phyloP scores from a whole-genome alignment of 345 rosid species.

The Aurinia saxatilis region DNA sequence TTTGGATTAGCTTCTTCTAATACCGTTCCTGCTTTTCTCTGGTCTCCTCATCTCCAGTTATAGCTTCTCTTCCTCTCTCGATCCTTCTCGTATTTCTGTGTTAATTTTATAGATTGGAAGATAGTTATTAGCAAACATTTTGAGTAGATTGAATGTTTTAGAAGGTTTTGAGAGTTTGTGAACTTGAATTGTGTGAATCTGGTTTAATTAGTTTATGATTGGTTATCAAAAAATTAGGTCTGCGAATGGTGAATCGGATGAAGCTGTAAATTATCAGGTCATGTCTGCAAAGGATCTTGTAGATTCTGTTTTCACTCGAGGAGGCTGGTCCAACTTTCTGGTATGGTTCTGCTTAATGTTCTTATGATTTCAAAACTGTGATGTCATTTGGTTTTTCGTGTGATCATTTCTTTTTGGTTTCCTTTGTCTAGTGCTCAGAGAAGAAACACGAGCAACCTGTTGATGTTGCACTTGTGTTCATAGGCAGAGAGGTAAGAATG shows the following conservation, averaged over 20 bases:
- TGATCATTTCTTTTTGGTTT: background rate
- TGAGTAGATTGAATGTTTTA: too few relatives aligned
- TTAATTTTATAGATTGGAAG: background rate
- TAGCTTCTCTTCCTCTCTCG: background rate
- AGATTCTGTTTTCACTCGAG: slow-evolving; percentile 50
- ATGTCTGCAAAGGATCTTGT: slow-evolving; percentile 70
- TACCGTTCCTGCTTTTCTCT: slow-evolving; percentile 71
- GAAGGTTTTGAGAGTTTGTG: too few relatives aligned
- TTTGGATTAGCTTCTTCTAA: slow-evolving; percentile 35
- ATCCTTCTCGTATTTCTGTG: background rate
- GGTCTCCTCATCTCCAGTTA: slow-evolving; percentile 61
- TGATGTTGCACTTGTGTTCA: slow-evolving; percentile 78
- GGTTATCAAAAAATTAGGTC: slow-evolving; percentile 22
- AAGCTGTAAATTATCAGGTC: slow-evolving; percentile 61
- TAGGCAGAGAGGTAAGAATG: slow-evolving; percentile 73
- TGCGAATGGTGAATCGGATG: slow-evolving; percentile 30
- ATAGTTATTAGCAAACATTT: too few relatives aligned
- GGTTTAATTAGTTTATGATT: background rate
- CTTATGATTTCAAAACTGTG: background rate
- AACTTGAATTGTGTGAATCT: too few relatives aligned
- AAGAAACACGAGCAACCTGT: slow-evolving; percentile 44
- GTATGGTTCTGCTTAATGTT: slow-evolving; percentile 24
- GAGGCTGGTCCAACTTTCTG: slow-evolving; percentile 82
- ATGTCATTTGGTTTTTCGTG: too few relatives aligned
- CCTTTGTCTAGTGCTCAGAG: slow-evolving; percentile 50